Conservation (phyloP, 176 grass and related monocot species). For the Lolium perenne region DNA sequence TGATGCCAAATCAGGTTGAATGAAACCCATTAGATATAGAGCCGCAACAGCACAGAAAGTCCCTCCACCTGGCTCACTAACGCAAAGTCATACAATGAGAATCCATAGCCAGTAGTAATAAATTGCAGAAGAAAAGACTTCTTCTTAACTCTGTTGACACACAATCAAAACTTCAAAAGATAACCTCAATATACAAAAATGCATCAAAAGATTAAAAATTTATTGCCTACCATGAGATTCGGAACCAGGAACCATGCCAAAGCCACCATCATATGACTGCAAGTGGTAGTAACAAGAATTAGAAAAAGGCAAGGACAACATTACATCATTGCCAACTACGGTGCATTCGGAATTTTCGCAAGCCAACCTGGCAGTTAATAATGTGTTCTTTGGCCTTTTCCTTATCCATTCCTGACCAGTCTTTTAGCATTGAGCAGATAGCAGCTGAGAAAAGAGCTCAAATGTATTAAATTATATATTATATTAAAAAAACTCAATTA, state of each 20-base stretch:
- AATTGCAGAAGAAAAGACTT: not conserved
- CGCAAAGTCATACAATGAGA: constrained; percentile 52
- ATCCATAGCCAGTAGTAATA: constrained; percentile 12
- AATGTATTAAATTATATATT: not conserved
- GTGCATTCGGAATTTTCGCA: not conserved
- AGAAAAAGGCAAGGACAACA: constrained; percentile 26
- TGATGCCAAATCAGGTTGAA: constrained; percentile 60
- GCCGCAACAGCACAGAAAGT: constrained; percentile 91
- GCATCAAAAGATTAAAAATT: constrained; percentile 23
- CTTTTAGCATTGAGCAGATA: constrained; percentile 82
- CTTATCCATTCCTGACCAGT: constrained; percentile 92
- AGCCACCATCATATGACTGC: constrained; percentile 98
- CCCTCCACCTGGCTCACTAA: constrained; percentile 93
- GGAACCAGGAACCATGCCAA: constrained; percentile 86
- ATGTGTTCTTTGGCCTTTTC: constrained; percentile 88
- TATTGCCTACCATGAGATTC: constrained; percentile 93
- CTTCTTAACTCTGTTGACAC: not conserved
- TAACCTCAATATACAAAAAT: not conserved
- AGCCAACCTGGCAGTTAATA: constrained; percentile 75
- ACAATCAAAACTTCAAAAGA: constrained; percentile 14
- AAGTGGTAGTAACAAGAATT: constrained; percentile 50
- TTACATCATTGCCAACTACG: not conserved
- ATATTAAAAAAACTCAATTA: not conserved
- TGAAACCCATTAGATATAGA: constrained; percentile 83
- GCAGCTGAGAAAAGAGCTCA: constrained; percentile 69